A percentile compares a stretch with the other conserved stretches of the same genome.
phyloP scores from a whole-genome alignment of 2,329 filamentous ascomycete species.

The Ceratocystis cacaofunesta region DNA sequence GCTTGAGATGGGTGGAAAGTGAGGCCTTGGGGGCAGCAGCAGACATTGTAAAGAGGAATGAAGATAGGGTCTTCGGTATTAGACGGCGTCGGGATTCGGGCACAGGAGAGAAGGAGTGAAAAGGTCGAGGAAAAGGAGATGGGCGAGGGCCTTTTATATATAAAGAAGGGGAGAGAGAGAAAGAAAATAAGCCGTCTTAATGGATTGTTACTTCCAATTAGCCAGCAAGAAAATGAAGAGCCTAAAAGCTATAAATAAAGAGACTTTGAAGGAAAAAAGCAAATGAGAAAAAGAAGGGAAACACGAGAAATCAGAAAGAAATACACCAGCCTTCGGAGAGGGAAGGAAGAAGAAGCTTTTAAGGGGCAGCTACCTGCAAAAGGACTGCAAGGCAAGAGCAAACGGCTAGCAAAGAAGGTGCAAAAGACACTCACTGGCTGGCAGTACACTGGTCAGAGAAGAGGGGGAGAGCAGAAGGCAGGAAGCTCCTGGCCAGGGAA shows the following conservation, averaged over 20 bases:
- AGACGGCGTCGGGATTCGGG: conserved; percentile 15
- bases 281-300: conserved; percentile 10
- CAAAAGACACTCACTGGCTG: neutral
- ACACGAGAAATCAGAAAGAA: neutral
- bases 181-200: neutral
- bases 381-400: conserved; percentile 11
- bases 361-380: conserved; percentile 15
- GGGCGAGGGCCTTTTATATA: neutral
- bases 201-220: conserved; percentile 1
- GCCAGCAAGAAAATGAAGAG: conserved; percentile 2
- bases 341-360: conserved; percentile 16
- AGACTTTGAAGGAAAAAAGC: conserved; percentile 9
- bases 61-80: conserved; percentile 10
- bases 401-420: neutral
- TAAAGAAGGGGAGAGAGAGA: neutral
- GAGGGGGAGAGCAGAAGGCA: neutral
- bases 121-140: conserved; percentile 3
- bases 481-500: conserved; percentile 2
- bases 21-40: conserved; percentile 45
- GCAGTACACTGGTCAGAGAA: neutral
- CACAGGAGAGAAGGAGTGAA: neutral
- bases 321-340: neutral
- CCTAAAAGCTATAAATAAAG: conserved; percentile 6
- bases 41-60: conserved; percentile 41
- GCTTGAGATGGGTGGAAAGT: conserved; percentile 73